phyloP scores from a whole-genome alignment of 495 filamentous ascomycete genomes.

The Thermochaetoides thermophila region DNA sequence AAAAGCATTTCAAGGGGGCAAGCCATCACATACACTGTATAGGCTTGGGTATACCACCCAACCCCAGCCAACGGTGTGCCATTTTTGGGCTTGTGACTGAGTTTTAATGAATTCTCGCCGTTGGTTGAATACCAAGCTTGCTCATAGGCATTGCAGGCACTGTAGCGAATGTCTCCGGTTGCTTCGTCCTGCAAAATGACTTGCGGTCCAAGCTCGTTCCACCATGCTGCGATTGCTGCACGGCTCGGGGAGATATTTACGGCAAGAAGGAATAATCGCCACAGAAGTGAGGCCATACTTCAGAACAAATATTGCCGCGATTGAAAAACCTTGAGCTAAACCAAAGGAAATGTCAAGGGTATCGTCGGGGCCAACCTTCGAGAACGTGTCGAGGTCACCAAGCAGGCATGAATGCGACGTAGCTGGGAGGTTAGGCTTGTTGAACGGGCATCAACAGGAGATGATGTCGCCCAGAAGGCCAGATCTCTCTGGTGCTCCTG shows the following conservation, averaged over 20 bases:
- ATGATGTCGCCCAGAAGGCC: too few species aligned
- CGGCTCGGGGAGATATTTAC: constrained; percentile 9
- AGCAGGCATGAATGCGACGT: too few species aligned
- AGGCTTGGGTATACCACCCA: constrained; percentile 15
- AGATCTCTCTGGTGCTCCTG: too few species aligned
- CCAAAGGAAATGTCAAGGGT: too few species aligned
- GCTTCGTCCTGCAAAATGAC: constrained; percentile 22
- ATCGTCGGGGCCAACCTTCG: too few species aligned
- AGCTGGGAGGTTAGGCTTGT: too few species aligned
- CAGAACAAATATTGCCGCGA: too few species aligned
- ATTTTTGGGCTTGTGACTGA: constrained; percentile 13
- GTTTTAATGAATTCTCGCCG: constrained; percentile 8
- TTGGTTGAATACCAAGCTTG: constrained; percentile 16
- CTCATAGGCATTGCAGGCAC: constrained; percentile 18
- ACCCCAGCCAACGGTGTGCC: constrained; percentile 22
- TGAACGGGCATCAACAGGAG: too few species aligned
- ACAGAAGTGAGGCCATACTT: constrained; percentile 7
- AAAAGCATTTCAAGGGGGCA: too few species aligned
- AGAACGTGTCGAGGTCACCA: too few species aligned
- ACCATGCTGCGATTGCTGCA: constrained; percentile 20
- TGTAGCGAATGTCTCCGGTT: constrained; percentile 21
- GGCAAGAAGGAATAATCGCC: constrained; percentile 12
- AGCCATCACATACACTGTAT: constrained; percentile 11
- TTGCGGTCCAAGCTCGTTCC: constrained; percentile 17
- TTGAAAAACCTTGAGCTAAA: too few species aligned